These are phyloP conservation scores for Sergeia podlipaevii DNA, from an alignment of 208 protist species.

Conservation along the genomic window DNA sequence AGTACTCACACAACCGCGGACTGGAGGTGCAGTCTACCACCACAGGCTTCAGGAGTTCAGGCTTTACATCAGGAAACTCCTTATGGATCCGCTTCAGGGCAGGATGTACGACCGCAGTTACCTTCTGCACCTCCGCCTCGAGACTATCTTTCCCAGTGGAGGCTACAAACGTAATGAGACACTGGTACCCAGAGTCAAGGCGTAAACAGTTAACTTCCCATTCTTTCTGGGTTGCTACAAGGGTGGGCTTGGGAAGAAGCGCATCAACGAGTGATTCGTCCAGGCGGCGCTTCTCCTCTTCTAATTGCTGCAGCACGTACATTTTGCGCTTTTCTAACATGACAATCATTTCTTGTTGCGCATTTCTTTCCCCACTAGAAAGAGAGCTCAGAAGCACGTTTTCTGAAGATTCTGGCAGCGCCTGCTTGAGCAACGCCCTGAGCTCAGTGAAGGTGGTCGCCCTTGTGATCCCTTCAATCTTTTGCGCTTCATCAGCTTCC, in stretches of 20 bases:
- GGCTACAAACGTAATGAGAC: constrained; percentile 24
- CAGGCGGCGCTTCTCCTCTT: no score
- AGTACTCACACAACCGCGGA: constrained; percentile 17
- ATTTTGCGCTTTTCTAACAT: no score
- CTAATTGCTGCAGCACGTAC: constrained; percentile 1
- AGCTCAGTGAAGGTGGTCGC: constrained; percentile 8
- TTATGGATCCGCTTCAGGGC: neutral
- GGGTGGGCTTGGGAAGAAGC: neutral
- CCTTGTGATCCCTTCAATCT: constrained; percentile 3
- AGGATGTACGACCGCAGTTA: constrained; percentile 5
- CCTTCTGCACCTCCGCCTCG: constrained; percentile 8
- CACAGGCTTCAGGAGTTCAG: constrained; percentile 16
- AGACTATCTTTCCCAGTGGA: constrained; percentile 3
- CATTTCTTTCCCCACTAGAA: no score
- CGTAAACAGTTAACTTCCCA: constrained; percentile 22
- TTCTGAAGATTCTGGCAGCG: no score
- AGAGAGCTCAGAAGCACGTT: no score
- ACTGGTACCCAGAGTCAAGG: constrained; percentile 16
- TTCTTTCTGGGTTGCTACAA: constrained; percentile 9
- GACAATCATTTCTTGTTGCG: no score
- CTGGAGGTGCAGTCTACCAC: constrained; percentile 18
- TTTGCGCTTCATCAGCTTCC: constrained; percentile 14
- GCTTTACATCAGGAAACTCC: neutral
- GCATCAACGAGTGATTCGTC: no score
- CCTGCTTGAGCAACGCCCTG: constrained; percentile 6